A percentile compares a stretch with the other conserved stretches of the same genome.
phyloP scores from a whole-genome alignment of 768 basidiomycete species.

The Tulasnella sp. region DNA sequence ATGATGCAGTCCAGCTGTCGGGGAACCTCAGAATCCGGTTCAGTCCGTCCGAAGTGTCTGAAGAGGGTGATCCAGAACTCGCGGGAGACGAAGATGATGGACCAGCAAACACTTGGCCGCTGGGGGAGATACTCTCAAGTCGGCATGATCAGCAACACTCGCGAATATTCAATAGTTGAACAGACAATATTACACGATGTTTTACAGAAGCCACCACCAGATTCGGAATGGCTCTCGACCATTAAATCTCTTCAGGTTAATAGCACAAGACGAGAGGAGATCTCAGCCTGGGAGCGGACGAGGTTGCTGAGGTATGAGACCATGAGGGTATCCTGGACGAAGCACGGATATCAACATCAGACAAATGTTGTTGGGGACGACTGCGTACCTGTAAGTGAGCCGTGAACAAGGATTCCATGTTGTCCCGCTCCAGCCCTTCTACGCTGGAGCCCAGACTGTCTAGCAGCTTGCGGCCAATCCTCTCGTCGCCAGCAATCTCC shows the following conservation, averaged over 20 bases:
- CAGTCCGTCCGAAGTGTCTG: not conserved
- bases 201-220: not conserved
- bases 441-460: constrained; percentile 71
- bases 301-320: constrained; percentile 91
- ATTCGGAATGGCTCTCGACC: not conserved
- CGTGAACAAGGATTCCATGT: constrained; percentile 49
- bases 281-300: constrained; percentile 86
- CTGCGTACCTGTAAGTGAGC: constrained; percentile 60
- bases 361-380: constrained; percentile 17
- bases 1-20: constrained; percentile 42
- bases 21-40: constrained; percentile 37
- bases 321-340: constrained; percentile 76
- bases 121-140: constrained; percentile 84
- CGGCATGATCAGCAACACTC: constrained; percentile 94
- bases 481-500: constrained; percentile 69
- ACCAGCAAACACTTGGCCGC: constrained; percentile 89
- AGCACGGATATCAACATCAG: not conserved
- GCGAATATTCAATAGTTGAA: constrained; percentile 73
- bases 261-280: constrained; percentile 79
- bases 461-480: constrained; percentile 86
- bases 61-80: not conserved
- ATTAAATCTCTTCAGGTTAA: constrained; percentile 32
- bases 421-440: constrained; percentile 56
- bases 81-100: constrained; percentile 34
- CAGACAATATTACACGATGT: not conserved